phyloP scores from a whole-genome alignment of 257 asterid genomes.

The Penstemon eatonii region DNA sequence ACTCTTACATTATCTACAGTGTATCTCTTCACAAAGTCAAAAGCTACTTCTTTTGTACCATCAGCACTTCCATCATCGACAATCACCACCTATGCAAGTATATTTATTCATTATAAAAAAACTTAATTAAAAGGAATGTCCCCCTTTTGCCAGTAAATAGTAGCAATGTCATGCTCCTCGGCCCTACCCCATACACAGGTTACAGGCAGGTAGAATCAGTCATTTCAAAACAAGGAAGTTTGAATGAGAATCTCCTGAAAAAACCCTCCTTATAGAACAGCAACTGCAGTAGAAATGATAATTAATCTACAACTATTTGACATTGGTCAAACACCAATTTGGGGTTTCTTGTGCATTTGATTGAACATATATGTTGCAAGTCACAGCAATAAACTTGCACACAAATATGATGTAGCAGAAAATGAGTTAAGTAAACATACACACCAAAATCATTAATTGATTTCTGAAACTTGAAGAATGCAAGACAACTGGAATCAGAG shows the following conservation, averaged over 20 bases:
- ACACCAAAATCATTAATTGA: background rate
- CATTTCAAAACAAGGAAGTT: background rate
- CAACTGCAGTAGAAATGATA: slow-evolving; percentile 10
- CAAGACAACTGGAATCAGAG: background rate
- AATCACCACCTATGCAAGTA: slow-evolving; percentile 69
- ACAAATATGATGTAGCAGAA: background rate
- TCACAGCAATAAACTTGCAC: background rate
- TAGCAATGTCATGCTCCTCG: background rate
- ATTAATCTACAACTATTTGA: background rate
- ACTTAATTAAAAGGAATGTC: background rate
- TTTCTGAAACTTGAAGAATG: background rate
- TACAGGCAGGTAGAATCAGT: background rate
- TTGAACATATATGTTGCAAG: background rate
- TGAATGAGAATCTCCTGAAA: slow-evolving; percentile 4
- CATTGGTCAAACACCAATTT: background rate
- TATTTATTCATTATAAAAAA: slow-evolving; percentile 20
- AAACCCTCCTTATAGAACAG: background rate
- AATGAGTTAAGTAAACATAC: background rate
- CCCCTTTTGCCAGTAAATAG: slow-evolving; percentile 5
- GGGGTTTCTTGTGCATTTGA: background rate
- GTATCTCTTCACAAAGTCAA: slow-evolving; percentile 81
- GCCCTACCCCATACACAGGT: slow-evolving; percentile 5
- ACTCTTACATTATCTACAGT: slow-evolving; percentile 81
- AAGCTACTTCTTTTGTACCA: slow-evolving; percentile 81
- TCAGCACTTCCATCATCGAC: slow-evolving; percentile 97